Conservation (phyloP, 2,329 filamentous ascomycete species). For the Neocatenulostroma microsporum region DNA sequence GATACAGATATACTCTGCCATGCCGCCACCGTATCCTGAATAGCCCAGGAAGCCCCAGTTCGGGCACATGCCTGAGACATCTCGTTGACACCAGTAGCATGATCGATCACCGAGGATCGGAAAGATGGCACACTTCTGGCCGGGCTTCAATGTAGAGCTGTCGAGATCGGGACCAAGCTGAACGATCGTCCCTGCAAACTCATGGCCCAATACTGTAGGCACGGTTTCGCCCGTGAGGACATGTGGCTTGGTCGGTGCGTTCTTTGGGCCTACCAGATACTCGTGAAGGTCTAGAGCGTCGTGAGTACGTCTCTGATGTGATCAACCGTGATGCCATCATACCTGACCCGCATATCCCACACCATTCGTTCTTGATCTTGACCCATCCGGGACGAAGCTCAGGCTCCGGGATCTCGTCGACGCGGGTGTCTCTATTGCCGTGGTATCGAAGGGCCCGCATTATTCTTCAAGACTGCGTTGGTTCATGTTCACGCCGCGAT, state of each 20-base stretch:
- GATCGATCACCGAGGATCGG: conserved; percentile 45
- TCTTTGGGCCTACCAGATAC: conserved; percentile 7
- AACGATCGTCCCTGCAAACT: conserved; percentile 52
- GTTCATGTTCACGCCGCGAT: no score
- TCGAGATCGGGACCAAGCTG: conserved; percentile 42
- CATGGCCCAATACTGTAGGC: conserved; percentile 54
- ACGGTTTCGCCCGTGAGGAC: conserved; percentile 47
- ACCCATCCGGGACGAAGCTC: conserved; percentile 8
- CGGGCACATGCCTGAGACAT: conserved; percentile 34
- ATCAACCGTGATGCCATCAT: neutral
- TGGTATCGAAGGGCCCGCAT: conserved; percentile 9
- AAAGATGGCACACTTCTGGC: conserved; percentile 48
- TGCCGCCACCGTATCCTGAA: conserved; percentile 42
- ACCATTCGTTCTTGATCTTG: conserved; percentile 9
- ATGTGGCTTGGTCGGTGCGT: conserved; percentile 37
- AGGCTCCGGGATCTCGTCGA: conserved; percentile 7
- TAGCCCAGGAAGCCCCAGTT: conserved; percentile 38
- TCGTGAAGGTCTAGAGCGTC: conserved; percentile 4
- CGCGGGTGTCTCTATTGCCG: conserved; percentile 7
- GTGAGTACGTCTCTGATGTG: neutral
- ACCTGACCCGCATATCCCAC: conserved; percentile 8
- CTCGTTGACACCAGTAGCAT: conserved; percentile 36
- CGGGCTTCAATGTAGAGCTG: conserved; percentile 39
- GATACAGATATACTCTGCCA: conserved; percentile 45
- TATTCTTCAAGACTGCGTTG: no score